Conservation (phyloP, 2,329 filamentous ascomycete species). For the Phaeosphaeria sp. region DNA sequence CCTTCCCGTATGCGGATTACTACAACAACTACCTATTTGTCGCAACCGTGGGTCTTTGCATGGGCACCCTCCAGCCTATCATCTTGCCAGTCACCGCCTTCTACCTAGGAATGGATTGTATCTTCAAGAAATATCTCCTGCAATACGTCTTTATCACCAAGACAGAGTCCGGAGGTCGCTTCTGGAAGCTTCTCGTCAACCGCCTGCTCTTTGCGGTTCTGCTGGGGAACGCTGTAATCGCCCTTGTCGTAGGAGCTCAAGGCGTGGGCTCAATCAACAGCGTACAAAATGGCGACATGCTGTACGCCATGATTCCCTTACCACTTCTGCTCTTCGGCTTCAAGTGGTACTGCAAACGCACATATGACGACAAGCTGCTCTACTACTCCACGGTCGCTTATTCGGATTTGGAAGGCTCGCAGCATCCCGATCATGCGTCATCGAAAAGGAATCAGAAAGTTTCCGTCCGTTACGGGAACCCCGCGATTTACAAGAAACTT, state of each 20-base stretch:
- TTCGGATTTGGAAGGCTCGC: constrained; percentile 59
- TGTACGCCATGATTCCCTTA: constrained; percentile 75
- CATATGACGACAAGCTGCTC: constrained; percentile 79
- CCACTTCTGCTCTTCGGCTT: constrained; percentile 80
- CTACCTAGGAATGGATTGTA: constrained; percentile 85
- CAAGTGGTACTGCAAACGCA: constrained; percentile 79
- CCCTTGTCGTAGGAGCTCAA: constrained; percentile 75
- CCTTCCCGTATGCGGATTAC: constrained; percentile 94
- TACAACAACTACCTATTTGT: constrained; percentile 99
- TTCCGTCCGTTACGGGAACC: constrained; percentile 83
- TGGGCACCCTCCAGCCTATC: constrained; percentile 83
- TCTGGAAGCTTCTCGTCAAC: constrained; percentile 91
- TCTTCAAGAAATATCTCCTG: constrained; percentile 92
- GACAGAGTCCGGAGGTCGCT: constrained; percentile 90
- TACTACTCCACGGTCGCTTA: constrained; percentile 72
- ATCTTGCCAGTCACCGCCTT: constrained; percentile 85
- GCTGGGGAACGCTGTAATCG: constrained; percentile 78
- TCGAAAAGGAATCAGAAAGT: constrained; percentile 64
- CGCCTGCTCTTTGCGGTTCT: constrained; percentile 84
- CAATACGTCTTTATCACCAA: constrained; percentile 90
- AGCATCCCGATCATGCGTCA: constrained; percentile 42
- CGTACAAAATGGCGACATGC: constrained; percentile 55
- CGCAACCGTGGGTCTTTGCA: constrained; percentile 83
- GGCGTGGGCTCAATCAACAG: constrained; percentile 58
- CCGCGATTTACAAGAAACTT: constrained; percentile 75